These are phyloP conservation scores for Alternaria metachromatica DNA, from an alignment of 2,329 filamentous ascomycete species.

Conservation along the genomic window DNA sequence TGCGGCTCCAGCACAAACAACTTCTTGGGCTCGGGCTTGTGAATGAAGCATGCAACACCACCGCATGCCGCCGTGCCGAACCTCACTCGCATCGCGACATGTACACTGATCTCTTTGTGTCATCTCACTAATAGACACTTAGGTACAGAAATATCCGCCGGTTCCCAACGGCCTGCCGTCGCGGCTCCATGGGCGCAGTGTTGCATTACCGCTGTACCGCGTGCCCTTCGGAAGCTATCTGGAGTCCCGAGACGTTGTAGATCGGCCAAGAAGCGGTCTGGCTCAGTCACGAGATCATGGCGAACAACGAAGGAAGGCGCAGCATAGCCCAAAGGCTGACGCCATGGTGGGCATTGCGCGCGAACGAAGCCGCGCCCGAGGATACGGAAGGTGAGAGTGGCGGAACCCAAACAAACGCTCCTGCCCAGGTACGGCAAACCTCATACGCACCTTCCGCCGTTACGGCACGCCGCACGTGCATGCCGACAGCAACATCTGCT, in stretches of 20 bases:
- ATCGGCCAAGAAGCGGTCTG: not conserved
- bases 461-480: not conserved
- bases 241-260: not conserved
- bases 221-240: not conserved
- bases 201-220: not conserved
- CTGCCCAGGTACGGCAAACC: conserved; percentile 12
- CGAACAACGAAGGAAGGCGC: not conserved
- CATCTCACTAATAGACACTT: not conserved
- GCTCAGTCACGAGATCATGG: conserved; percentile 5
- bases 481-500: not conserved
- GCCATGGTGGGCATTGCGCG: conserved; percentile 2
- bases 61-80: not conserved
- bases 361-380: conserved; percentile 6
- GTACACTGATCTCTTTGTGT: not conserved
- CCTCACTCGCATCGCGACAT: not conserved
- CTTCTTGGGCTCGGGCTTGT: not conserved
- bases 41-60: not conserved
- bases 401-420: conserved; percentile 7
- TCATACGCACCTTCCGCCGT: not conserved
- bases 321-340: not conserved
- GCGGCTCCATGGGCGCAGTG: not conserved
- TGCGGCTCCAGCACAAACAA: conserved; percentile 2
- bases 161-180: not conserved
- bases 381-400: conserved; percentile 2
- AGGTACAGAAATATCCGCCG: not conserved